Percentiles rank a stretch among this genome's conserved stretches.
phyloP scores from a whole-genome alignment of 306 rosid species.

The Lithocarpus polystachyus region DNA sequence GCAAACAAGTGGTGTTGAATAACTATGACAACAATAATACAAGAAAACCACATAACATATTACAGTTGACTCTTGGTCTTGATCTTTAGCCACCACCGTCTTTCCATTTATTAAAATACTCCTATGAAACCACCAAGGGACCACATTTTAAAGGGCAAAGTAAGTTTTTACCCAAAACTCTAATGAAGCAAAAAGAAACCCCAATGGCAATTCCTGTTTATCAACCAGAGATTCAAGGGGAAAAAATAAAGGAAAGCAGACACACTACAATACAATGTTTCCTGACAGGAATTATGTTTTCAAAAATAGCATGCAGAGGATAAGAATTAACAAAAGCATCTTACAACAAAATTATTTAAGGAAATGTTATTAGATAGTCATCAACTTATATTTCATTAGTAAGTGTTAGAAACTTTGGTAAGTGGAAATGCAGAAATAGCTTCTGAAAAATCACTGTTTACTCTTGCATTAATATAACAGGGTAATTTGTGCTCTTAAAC shows the following conservation, averaged over 20 bases:
- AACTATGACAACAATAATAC: conserved; percentile 16
- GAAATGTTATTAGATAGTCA: neutral
- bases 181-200: neutral
- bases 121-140: neutral
- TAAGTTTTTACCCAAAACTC: neutral
- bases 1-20: conserved; percentile 62
- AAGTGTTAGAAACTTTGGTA: neutral
- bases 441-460: conserved; percentile 10
- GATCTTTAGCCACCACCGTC: neutral
- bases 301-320: neutral
- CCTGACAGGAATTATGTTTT: neutral
- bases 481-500: neutral
- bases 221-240: neutral
- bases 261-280: neutral
- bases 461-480: neutral
- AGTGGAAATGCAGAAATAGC: neutral
- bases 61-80: neutral
- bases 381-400: neutral
- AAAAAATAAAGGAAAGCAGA: neutral
- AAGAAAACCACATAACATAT: conserved; percentile 6
- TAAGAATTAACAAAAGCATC: neutral
- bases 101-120: neutral
- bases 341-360: neutral
- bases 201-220: neutral
- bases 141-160: neutral